Conservation (phyloP, 2,329 filamentous ascomycete species). For the Colletotrichum sp. region DNA sequence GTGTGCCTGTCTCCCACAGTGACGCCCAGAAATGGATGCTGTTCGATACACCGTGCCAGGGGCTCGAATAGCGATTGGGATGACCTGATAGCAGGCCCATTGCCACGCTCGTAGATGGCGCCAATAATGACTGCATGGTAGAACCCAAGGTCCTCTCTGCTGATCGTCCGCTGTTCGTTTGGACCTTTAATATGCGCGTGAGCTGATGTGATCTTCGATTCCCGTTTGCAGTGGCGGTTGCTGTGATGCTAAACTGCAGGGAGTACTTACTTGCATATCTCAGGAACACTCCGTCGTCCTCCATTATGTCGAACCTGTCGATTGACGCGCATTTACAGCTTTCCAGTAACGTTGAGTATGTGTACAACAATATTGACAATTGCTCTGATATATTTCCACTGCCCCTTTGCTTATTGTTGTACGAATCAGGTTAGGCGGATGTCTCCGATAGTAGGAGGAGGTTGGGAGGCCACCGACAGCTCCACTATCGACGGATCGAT, state of each 20-base stretch:
- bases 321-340: not conserved
- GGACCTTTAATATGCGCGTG: constrained; percentile 30
- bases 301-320: not conserved
- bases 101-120: constrained; percentile 34
- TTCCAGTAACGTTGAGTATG: not conserved
- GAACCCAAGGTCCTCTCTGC: constrained; percentile 41
- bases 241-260: not conserved
- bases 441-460: not conserved
- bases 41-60: constrained; percentile 40
- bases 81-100: constrained; percentile 19
- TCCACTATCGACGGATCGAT: not conserved
- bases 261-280: not conserved
- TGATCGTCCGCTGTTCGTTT: constrained; percentile 45
- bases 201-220: not conserved
- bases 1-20: constrained; percentile 38
- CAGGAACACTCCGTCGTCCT: not conserved
- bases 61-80: constrained; percentile 32
- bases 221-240: not conserved
- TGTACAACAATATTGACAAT: not conserved
- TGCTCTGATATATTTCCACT: not conserved
- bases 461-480: not conserved
- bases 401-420: not conserved
- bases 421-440: not conserved
- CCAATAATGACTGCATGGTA: constrained; percentile 44
- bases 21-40: constrained; percentile 41